These are phyloP conservation scores for Gynandropsis gynandra DNA, from an alignment of 345 rosid genomes.

Conservation along the genomic window DNA sequence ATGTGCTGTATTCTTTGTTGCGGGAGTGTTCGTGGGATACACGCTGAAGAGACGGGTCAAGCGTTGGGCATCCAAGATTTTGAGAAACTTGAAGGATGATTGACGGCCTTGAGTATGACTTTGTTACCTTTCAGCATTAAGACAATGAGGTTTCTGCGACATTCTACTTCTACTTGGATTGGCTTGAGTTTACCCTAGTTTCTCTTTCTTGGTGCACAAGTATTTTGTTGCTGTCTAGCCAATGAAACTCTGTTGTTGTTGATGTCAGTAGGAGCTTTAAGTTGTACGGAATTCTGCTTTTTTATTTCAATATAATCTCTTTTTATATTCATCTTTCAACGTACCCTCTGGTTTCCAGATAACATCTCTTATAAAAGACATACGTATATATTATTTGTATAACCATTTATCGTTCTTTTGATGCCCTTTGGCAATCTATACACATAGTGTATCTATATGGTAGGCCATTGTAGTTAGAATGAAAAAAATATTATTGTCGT, in stretches of 20 bases:
- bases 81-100: slow-evolving; percentile 58
- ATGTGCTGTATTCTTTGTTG: slow-evolving; percentile 62
- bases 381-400: too few species aligned
- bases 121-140: slow-evolving; percentile 12
- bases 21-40: slow-evolving; percentile 72
- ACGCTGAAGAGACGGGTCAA: slow-evolving; percentile 64
- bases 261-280: too few species aligned
- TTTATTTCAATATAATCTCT: slow-evolving; percentile 12
- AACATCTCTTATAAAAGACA: too few species aligned
- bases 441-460: neutral
- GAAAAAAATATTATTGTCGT: neutral
- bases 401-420: too few species aligned
- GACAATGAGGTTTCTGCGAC: neutral
- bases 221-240: neutral
- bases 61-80: slow-evolving; percentile 65
- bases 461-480: slow-evolving; percentile 6
- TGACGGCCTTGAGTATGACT: slow-evolving; percentile 17
- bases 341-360: too few species aligned
- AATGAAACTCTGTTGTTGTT: slow-evolving; percentile 8
- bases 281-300: neutral
- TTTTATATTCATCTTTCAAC: neutral
- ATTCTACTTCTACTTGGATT: slow-evolving; percentile 4
- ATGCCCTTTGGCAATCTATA: too few species aligned
- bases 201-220: too few species aligned
- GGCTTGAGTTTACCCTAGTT: neutral